Evolutionary conservation across 2,329 filamentous ascomycete species (phyloP), one percentile per base, ranked within the genome.

Genomic region (Thermoascus crustaceus): DNA sequence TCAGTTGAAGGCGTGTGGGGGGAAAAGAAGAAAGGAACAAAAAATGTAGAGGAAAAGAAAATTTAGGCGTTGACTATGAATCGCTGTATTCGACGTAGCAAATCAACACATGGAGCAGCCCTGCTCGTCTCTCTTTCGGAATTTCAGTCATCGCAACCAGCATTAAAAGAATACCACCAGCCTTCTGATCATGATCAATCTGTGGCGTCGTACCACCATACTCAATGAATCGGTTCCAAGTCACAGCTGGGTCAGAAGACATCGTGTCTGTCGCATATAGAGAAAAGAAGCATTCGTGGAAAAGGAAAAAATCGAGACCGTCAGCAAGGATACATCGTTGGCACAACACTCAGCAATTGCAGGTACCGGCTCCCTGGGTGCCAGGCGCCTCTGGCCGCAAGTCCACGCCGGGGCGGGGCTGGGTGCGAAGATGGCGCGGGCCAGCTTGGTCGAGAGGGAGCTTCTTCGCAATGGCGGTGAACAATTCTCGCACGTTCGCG

Each of bases 391-490:
- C 73, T 22, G 74, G 74, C 49, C 78, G 72, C 45, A 85, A 64
- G 58, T 84, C 78, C 23, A 85, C 80, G 35, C 80, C 80, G 38
- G 73, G 69, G 46, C 75, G 68, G 46, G 74, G 71, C 45, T 73
- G 75, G 39, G 75, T 66, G 50, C 88, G 75, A 57, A 88, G 73
- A 61, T 88, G 88, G 59, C 89, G 78, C 44, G 89, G 86, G n/a
- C 88, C 89, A 33, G 80, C 88, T 66, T 96, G 91, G 58, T 98
- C 91, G 50, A 96, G 80, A 20, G 91, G 91, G 47, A 98, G 73
- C 68, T 94, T 96, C 80, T 89, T 94, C 43, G 91, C 91, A 58
- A 98, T 96, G 39, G 87, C 87, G 26, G 89, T 95, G 67, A 98
- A 98, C 35, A 98, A 73, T 51, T 96, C 91, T 54, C 80, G 78